Evolutionary conservation across 164 flowering plant species (phyloP).

Genomic region (Berberis vulgaris): DNA sequence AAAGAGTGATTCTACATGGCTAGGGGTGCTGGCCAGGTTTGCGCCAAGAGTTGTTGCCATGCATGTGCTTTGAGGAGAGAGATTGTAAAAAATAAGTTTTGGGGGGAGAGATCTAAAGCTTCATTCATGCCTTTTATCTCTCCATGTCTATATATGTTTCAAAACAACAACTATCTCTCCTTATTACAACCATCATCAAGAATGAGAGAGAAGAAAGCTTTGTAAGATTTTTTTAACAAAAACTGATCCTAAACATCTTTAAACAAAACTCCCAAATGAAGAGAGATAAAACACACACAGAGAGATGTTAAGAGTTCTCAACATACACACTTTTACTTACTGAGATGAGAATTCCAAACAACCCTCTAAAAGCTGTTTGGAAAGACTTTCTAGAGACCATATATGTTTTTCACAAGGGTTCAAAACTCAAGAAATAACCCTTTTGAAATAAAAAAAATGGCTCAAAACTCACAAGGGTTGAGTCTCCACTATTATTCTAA

Average conservation of each 20-base stretch:
- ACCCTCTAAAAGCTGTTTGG: neutral
- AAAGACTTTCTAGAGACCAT: neutral
- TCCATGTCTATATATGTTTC: neutral
- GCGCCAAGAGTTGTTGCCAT: too few species aligned
- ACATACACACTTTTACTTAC: neutral
- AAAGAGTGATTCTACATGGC: too few species aligned
- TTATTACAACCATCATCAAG: neutral
- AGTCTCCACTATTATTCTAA: too few species aligned
- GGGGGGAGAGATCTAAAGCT: neutral
- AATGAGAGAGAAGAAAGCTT: neutral
- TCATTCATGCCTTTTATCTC: neutral
- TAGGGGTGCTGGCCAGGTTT: too few species aligned
- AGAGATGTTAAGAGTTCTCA: neutral
- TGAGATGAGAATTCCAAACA: neutral
- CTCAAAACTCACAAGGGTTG: too few species aligned
- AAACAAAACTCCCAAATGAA: neutral
- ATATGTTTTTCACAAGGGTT: neutral
- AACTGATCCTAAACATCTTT: conserved; percentile 1
- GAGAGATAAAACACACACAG: too few species aligned
- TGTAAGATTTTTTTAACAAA: neutral
- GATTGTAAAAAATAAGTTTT: too few species aligned
- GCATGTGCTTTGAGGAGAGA: too few species aligned
- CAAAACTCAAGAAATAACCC: too few species aligned
- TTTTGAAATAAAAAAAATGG: too few species aligned
- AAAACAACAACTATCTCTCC: neutral